Percentiles rank a stretch among this genome's conserved stretches.
These are phyloP conservation scores for Globisporangium rhizosaccharum DNA, from an alignment of 352 stramenopile species.

Conservation along the genomic window DNA sequence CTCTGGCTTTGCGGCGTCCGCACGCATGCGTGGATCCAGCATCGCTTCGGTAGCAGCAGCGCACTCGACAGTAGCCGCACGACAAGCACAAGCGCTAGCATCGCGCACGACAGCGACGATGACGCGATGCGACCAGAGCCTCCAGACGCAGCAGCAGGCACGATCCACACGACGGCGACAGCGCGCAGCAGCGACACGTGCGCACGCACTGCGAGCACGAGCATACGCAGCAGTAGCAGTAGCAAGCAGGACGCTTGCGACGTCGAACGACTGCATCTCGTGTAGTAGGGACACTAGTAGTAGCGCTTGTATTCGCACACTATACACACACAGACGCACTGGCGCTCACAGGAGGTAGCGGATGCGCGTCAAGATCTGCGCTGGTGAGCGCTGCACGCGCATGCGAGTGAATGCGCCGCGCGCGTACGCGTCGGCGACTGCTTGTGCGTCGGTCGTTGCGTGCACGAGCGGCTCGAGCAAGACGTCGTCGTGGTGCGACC, in stretches of 20 bases:
- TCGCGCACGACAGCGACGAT: neutral
- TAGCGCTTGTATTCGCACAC: neutral
- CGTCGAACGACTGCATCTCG: constrained; percentile 4
- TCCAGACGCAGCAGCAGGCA: neutral
- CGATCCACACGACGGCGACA: neutral
- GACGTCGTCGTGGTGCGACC: constrained; percentile 44
- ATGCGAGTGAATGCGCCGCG: constrained; percentile 35
- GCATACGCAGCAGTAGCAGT: constrained; percentile 5
- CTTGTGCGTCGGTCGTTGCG: neutral
- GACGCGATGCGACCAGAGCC: neutral
- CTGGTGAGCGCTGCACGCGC: constrained; percentile 23
- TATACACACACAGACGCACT: neutral
- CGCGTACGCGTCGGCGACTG: constrained; percentile 21
- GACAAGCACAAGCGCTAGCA: neutral
- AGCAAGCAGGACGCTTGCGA: constrained; percentile 1
- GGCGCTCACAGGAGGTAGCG: constrained; percentile 51
- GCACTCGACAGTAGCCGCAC: constrained; percentile 11
- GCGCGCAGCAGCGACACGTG: neutral
- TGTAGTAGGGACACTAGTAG: neutral
- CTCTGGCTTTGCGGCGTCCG: constrained; percentile 37
- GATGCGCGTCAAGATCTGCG: constrained; percentile 48
- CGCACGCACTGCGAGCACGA: neutral
- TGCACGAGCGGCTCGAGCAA: constrained; percentile 30
- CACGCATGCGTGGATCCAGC: constrained; percentile 57
- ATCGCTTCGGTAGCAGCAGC: neutral